These are phyloP conservation scores for Fremontodendron californicum DNA, from an alignment of 345 rosid species.

Conservation along the genomic window DNA sequence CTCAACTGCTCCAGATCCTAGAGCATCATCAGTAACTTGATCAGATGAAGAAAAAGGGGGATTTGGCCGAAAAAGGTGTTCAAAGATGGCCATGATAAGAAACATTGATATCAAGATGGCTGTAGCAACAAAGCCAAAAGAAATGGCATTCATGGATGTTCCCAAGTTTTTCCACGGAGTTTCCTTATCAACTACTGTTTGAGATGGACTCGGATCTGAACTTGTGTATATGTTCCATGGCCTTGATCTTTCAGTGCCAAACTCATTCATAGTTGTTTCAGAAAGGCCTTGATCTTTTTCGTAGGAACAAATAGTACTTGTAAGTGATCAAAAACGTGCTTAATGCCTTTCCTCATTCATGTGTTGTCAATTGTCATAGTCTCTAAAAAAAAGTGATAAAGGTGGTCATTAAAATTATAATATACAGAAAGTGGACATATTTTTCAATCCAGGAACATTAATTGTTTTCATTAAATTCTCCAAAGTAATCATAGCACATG, in stretches of 20 bases:
- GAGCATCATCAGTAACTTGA: constrained; percentile 20
- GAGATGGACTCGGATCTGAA: constrained; percentile 38
- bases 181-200: constrained; percentile 28
- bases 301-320: not conserved
- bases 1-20: constrained; percentile 26
- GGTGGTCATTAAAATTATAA: not conserved
- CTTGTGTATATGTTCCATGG: constrained; percentile 56
- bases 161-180: constrained; percentile 66
- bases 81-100: constrained; percentile 90
- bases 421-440: no score
- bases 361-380: not conserved
- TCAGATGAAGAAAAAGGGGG: constrained; percentile 56
- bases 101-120: constrained; percentile 89
- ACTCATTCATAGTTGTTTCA: constrained; percentile 36
- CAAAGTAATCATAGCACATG: not conserved
- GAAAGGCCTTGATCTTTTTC: not conserved
- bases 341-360: constrained; percentile 8
- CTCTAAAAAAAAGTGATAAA: constrained; percentile 15
- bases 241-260: constrained; percentile 47
- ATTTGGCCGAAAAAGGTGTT: constrained; percentile 72
- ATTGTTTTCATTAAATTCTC: no score
- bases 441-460: not conserved
- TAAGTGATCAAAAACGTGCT: constrained; percentile 15
- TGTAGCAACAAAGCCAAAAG: constrained; percentile 93
- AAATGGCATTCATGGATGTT: constrained; percentile 70